These are phyloP conservation scores for Amoebophrya sp. DNA, from an alignment of 169 alveolate genomes.

Conservation along the genomic window DNA sequence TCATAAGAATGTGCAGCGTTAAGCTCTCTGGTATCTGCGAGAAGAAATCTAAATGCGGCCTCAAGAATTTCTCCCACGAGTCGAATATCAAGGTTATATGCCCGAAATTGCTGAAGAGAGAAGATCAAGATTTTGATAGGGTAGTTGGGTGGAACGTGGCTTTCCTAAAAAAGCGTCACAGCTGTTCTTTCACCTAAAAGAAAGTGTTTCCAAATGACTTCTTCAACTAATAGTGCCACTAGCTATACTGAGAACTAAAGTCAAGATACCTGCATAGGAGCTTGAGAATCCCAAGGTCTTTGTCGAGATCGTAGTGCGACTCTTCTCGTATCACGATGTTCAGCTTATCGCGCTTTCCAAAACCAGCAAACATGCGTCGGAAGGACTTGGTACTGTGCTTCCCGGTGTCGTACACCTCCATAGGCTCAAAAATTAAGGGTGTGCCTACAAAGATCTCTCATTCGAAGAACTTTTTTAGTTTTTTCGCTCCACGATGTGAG, in stretches of 20 bases:
- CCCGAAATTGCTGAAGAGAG: not conserved
- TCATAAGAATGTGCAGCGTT: too few species aligned
- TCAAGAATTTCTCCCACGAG: not conserved
- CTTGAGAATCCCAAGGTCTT: not conserved
- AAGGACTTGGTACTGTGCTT: not conserved
- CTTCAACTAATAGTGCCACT: too few species aligned
- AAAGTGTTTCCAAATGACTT: not conserved
- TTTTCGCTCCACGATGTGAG: too few species aligned
- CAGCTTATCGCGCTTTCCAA: not conserved
- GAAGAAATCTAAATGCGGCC: not conserved
- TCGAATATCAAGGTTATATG: not conserved
- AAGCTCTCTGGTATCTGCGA: not conserved
- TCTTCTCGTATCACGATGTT: not conserved
- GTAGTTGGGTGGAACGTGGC: not conserved
- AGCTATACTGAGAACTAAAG: too few species aligned
- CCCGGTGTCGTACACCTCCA: not conserved
- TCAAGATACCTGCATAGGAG: too few species aligned
- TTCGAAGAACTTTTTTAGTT: too few species aligned
- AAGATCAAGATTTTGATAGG: not conserved
- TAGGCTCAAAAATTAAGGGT: too few species aligned
- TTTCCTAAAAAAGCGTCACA: not conserved
- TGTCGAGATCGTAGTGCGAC: not conserved
- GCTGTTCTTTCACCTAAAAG: not conserved
- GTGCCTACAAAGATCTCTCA: too few species aligned
- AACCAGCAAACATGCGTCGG: not conserved